Conservation (phyloP, 371 early-diverging fungal species). For the Apophysomyces ossiformis region DNA sequence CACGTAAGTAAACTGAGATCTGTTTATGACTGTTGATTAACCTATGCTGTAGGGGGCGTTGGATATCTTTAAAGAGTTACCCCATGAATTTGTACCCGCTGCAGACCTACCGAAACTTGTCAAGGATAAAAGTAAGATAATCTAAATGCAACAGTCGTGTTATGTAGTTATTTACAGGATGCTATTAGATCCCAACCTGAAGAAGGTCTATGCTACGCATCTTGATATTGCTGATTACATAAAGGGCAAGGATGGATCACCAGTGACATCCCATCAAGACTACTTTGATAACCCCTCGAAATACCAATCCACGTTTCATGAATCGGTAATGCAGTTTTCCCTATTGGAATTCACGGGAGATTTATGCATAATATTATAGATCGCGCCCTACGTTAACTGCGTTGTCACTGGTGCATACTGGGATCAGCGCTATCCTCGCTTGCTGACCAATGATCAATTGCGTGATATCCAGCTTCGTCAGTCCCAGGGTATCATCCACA, state of each 20-base stretch:
- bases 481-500: slow-evolving; percentile 48
- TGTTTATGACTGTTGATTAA: not conserved
- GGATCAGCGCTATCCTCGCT: slow-evolving; percentile 87
- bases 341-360: too few relatives aligned
- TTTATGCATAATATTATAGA: slow-evolving; percentile 31
- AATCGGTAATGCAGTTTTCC: slow-evolving; percentile 51
- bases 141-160: not conserved
- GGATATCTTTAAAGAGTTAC: slow-evolving; percentile 88
- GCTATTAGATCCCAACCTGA: slow-evolving; percentile 56
- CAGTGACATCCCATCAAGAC: slow-evolving; percentile 61
- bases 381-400: slow-evolving; percentile 90
- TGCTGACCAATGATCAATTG: slow-evolving; percentile 84
- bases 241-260: slow-evolving; percentile 68
- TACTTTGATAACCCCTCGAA: slow-evolving; percentile 82
- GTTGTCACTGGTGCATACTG: slow-evolving; percentile 97
- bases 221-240: slow-evolving; percentile 83
- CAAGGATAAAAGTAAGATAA: slow-evolving; percentile 63
- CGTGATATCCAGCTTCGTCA: slow-evolving; percentile 64
- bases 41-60: slow-evolving; percentile 72
- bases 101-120: slow-evolving; percentile 77
- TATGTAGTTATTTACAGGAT: slow-evolving; percentile 3
- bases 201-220: slow-evolving; percentile 81
- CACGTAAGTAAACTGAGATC: slow-evolving; percentile 44
- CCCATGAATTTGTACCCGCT: slow-evolving; percentile 90
- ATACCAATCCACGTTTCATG: slow-evolving; percentile 86